A percentile compares a stretch with the other conserved stretches of the same genome.
Conservation (phyloP, 306 rosid genomes). For the Macrotyloma uniflorum region DNA sequence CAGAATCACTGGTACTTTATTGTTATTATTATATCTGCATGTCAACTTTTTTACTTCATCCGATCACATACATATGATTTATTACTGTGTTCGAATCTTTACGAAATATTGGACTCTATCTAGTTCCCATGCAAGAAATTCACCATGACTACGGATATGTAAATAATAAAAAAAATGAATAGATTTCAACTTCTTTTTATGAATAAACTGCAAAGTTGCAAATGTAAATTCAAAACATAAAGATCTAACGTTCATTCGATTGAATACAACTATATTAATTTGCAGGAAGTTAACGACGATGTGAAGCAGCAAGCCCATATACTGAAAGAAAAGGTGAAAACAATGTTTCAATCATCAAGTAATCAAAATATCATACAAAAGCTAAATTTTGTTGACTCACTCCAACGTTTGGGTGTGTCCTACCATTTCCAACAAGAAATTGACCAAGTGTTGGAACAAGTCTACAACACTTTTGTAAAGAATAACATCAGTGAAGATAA, state of each 20-base stretch:
- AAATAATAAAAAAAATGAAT: too few relatives aligned
- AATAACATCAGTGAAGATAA: background rate
- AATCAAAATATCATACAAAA: background rate
- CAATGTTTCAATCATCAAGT: background rate
- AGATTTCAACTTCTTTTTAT: too few relatives aligned
- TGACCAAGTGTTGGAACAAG: background rate
- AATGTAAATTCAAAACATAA: too few relatives aligned
- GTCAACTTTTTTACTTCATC: too few relatives aligned
- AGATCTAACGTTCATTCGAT: too few relatives aligned
- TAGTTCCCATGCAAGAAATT: background rate
- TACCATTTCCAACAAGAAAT: conserved; percentile 24
- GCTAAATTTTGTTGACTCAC: conserved; percentile 3
- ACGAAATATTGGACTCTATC: background rate
- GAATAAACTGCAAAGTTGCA: too few relatives aligned
- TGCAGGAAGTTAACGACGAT: background rate
- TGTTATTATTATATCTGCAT: too few relatives aligned
- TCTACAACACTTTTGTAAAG: background rate
- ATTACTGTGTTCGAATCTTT: background rate
- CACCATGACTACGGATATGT: too few relatives aligned
- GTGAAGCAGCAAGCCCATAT: background rate
- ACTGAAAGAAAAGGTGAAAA: conserved; percentile 39
- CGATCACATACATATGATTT: background rate
- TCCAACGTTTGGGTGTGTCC: conserved; percentile 24
- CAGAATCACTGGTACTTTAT: background rate
- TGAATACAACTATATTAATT: too few relatives aligned